Evolutionary conservation across 805 yeast genomes (phyloP), one percentile per base, ranked within the genome.

Genomic region (Grigorovia transvaalensis): DNA sequence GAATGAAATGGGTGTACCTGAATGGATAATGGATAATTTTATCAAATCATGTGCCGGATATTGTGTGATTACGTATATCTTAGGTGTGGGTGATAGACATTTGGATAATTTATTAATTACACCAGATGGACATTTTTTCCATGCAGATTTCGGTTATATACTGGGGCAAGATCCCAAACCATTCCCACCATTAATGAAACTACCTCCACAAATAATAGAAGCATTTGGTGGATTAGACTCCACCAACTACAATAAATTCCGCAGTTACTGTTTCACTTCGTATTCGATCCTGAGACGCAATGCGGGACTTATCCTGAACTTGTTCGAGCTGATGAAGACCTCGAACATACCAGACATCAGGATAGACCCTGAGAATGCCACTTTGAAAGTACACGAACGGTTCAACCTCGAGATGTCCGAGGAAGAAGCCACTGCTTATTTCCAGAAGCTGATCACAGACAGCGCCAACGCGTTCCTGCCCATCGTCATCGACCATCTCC

Each of bases 11-110:
- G 73, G 71, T 1, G 71, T 70, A 2, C 62, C 64, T 33, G 64
- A 61, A 4, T 79, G 78, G 57, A 87, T 82, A 0, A 88, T 93
- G 96, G 98, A 93, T 60, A 91, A 86, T 57, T 93, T 87, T 69
- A 91, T 93, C 7, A 80, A 90, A 57, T 88, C 96, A 2, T 88
- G 97, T 65, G 97, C 99, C 23, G 99, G 99, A 0, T 93, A 93
- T 64, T 93, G 97, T 72, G 98, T 93, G 1, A 86, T 93, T 23
- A 93, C 99, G 0, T 93, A 93, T 60, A 71, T 93, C 9, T 70
- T 93, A 13, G 99, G 99, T 6, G 97, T 93, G 9, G 99, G 99
- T 15, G 99, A 93, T 69, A 78, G 99, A 52, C 99, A 93, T 71
- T 73, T 93, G 56, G 99, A 93, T 63, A 93, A 93, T 62, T 70